Conservation (phyloP, 441 rosid species). For the Codiaeum variegatum region DNA sequence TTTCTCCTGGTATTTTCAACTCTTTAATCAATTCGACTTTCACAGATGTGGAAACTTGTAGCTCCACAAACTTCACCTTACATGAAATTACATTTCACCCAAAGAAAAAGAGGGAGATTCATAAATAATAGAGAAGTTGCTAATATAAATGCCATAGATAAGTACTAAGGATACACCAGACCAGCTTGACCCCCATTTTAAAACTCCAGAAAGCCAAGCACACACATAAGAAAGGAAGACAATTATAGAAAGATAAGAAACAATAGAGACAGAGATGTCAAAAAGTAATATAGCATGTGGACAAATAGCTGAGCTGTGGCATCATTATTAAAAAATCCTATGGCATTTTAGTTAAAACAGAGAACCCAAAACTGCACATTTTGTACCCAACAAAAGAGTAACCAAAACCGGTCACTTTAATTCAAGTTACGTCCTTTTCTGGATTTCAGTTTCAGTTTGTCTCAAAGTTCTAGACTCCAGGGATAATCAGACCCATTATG, state of each 20-base stretch:
- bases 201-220: not conserved
- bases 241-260: constrained; percentile 13
- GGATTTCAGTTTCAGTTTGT: not conserved
- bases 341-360: not conserved
- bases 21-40: not conserved
- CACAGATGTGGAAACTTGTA: not conserved
- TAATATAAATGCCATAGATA: constrained; percentile 2
- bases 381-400: not conserved
- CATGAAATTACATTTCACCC: too few species aligned
- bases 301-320: not conserved
- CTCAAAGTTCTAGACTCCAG: not conserved
- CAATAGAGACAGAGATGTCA: not conserved
- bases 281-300: not conserved
- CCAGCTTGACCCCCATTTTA: not conserved
- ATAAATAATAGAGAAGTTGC: not conserved
- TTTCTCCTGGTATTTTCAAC: constrained; percentile 10
- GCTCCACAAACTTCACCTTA: not conserved
- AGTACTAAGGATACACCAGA: constrained; percentile 11
- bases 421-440: not conserved
- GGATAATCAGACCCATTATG: not conserved
- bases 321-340: not conserved
- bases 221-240: not conserved
- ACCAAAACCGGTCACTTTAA: not conserved
- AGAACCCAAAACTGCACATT: not conserved
- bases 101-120: constrained; percentile 6